Conservation (phyloP, 1,139 yeast species). For the Cylindricascospora bacillispora region DNA sequence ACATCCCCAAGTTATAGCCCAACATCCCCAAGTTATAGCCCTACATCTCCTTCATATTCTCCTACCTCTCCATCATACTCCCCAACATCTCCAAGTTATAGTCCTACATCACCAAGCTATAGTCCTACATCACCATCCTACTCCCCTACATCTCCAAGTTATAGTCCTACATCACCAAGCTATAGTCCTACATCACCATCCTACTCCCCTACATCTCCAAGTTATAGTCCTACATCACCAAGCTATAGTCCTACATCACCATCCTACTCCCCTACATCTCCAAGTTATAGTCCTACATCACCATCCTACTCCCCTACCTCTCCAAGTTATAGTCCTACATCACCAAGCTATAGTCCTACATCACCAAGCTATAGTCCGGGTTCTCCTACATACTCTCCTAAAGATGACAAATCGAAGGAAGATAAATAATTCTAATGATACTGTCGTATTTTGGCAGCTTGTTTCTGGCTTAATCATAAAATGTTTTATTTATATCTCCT, state of each 20-base stretch:
- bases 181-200: conserved; percentile 52
- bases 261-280: conserved; percentile 46
- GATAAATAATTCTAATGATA: conserved; percentile 6
- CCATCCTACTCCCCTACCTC: conserved; percentile 49
- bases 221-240: conserved; percentile 51
- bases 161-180: conserved; percentile 46
- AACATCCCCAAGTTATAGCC: conserved; percentile 64
- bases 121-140: conserved; percentile 50
- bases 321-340: conserved; percentile 47
- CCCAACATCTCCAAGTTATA: conserved; percentile 53
- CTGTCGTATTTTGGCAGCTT: conserved; percentile 3
- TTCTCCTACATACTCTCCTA: conserved; percentile 40
- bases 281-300: conserved; percentile 42
- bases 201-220: conserved; percentile 49
- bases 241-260: conserved; percentile 44
- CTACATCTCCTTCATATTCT: conserved; percentile 59
- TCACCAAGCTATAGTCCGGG: conserved; percentile 49
- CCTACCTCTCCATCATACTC: conserved; percentile 63
- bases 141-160: conserved; percentile 48
- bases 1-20: conserved; percentile 64
- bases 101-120: conserved; percentile 51
- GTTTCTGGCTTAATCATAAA: conserved; percentile 2
- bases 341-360: conserved; percentile 45
- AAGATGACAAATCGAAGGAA: conserved; percentile 25
- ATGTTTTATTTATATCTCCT: conserved; percentile 1